Conservation (phyloP, 1,284 basidiomycete species). For the Ceratorhiza oryzae-sativae region DNA sequence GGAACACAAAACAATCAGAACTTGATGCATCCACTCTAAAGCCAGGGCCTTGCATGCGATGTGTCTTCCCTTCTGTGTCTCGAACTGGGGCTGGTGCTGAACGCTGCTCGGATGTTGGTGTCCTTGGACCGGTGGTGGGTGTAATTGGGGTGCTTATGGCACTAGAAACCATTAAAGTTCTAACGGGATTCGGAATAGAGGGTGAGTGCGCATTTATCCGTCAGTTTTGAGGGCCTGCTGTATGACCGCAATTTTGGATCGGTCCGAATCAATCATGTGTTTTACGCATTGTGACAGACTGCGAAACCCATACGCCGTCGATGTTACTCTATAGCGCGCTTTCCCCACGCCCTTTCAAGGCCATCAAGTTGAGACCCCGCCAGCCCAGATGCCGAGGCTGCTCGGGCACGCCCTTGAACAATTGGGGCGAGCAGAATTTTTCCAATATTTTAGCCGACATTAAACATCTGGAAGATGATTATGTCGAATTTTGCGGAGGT, state of each 20-base stretch:
- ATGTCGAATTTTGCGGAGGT: conserved; percentile 78
- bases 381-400: conserved; percentile 53
- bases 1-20: not conserved
- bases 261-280: not conserved
- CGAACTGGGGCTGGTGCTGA: conserved; percentile 50
- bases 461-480: conserved; percentile 53
- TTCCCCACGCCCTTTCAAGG: conserved; percentile 75
- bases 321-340: conserved; percentile 79
- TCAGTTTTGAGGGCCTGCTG: not conserved
- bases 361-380: conserved; percentile 76
- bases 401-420: not conserved
- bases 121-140: conserved; percentile 90
- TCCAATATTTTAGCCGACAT: conserved; percentile 8
- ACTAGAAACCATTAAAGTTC: conserved; percentile 84
- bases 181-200: conserved; percentile 64
- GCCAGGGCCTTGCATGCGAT: conserved; percentile 89
- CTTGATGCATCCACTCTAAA: not conserved
- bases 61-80: conserved; percentile 78
- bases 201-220: conserved; percentile 57
- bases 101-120: conserved; percentile 89
- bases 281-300: conserved; percentile 53
- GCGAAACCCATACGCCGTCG: conserved; percentile 57
- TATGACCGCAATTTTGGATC: not conserved
- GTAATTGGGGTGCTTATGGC: conserved; percentile 93
- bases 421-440: not conserved